phyloP scores from a whole-genome alignment of 1,284 basidiomycete genomes.

The Moesziomyces parantarcticus region DNA sequence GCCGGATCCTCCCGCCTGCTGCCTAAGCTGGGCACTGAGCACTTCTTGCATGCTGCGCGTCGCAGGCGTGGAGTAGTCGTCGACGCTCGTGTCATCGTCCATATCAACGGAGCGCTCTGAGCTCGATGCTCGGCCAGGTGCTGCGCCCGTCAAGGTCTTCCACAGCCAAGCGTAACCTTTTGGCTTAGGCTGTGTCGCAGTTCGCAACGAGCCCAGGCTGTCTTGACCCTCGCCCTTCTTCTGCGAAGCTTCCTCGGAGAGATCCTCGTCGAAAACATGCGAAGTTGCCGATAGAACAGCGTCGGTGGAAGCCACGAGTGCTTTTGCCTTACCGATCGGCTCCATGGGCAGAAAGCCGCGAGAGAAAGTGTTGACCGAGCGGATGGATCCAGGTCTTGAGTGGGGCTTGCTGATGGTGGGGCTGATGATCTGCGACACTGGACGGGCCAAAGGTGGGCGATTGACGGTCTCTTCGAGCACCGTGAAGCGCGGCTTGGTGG shows the following conservation, averaged over 20 bases:
- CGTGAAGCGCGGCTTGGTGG: slow-evolving; percentile 22
- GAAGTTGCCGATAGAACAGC: slow-evolving; percentile 44
- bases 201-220: slow-evolving; percentile 21
- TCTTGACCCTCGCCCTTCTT: slow-evolving; percentile 23
- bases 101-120: slow-evolving; percentile 3
- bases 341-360: slow-evolving; percentile 51
- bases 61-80: slow-evolving; percentile 39
- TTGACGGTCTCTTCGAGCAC: slow-evolving; percentile 15
- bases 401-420: slow-evolving; percentile 10
- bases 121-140: slow-evolving; percentile 7
- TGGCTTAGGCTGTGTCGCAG: slow-evolving; percentile 11
- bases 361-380: slow-evolving; percentile 50
- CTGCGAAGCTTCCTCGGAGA: background rate
- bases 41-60: slow-evolving; percentile 57
- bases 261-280: slow-evolving; percentile 24
- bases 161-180: slow-evolving; percentile 54
- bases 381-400: slow-evolving; percentile 52
- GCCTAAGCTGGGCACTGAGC: slow-evolving; percentile 43
- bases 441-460: slow-evolving; percentile 18
- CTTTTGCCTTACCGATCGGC: slow-evolving; percentile 58
- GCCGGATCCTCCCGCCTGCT: slow-evolving; percentile 30
- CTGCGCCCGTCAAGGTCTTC: slow-evolving; percentile 46
- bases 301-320: slow-evolving; percentile 52
- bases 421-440: slow-evolving; percentile 39
- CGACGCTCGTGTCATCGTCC: slow-evolving; percentile 7